Evolutionary conservation across 2,329 filamentous ascomycete species (phyloP).

Genomic region (Aspergillus aculeatinus): DNA sequence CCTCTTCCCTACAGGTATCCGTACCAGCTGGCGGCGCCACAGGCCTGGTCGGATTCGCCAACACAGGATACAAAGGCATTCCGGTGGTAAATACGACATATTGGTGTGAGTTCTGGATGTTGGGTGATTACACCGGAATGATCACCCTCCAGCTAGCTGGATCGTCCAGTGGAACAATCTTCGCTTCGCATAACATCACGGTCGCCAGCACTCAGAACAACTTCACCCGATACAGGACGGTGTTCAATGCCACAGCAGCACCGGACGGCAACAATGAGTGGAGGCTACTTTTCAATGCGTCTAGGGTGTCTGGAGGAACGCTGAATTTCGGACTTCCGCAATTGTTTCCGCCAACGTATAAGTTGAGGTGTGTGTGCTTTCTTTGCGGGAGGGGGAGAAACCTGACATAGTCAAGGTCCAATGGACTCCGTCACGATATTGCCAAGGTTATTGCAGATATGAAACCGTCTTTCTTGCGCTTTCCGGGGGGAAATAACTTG

Average conservation of each 20-base stretch:
- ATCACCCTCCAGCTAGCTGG: constrained; percentile 29
- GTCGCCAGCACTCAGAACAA: constrained; percentile 21
- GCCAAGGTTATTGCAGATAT: constrained; percentile 54
- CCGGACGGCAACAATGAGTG: constrained; percentile 30
- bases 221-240: constrained; percentile 24
- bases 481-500: constrained; percentile 66
- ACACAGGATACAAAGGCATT: constrained; percentile 43
- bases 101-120: constrained; percentile 33
- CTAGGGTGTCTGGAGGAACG: constrained; percentile 18
- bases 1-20: constrained; percentile 27
- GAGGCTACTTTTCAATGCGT: constrained; percentile 28
- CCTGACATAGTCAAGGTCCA: constrained; percentile 30
- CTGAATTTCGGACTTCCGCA: constrained; percentile 29
- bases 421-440: constrained; percentile 59
- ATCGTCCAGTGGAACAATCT: constrained; percentile 23
- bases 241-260: constrained; percentile 23
- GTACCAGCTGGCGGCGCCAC: constrained; percentile 18
- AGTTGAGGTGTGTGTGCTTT: constrained; percentile 13
- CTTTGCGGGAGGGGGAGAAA: neutral
- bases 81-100: constrained; percentile 30
- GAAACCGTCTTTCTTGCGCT: constrained; percentile 60
- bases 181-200: constrained; percentile 27
- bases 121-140: constrained; percentile 27
- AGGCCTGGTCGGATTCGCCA: constrained; percentile 41
- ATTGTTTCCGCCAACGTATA: constrained; percentile 29